Evolutionary conservation across 257 asterid species (phyloP), one percentile per base, ranked within the genome.

Genomic region (Cinchona pubescens): DNA sequence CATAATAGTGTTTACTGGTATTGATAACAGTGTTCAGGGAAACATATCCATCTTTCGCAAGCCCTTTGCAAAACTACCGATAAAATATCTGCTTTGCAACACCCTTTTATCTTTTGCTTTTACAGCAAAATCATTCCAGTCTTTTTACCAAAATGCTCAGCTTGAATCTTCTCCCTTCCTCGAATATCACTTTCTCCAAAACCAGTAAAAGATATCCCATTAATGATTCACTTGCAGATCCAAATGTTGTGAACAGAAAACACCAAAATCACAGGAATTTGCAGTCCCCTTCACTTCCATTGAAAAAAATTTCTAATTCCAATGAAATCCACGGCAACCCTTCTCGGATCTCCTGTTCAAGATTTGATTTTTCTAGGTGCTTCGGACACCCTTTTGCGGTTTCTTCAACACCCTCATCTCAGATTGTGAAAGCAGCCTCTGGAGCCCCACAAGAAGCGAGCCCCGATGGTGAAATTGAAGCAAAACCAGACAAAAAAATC

Each of bases 151-250:
- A 81, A 82, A 93, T 93, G 98, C 88, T 86, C 2, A 84, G 93
- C 78, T 78, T 85, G 65, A 93, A 86, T 84, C 87, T 87, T 79
- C 85, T 89, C 64, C 89, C 97, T 19, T 79, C 93, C 80, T 86
- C 96, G 71, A 85, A 78, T 71, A 76, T 84, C 89, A 53, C 85
- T 72, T 48, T 89, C 91, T 83, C 80, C 83, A 89, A 87, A 76
- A 70, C 89, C 84, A 73, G 14, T 42, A 30, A 18, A 59, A 85
- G 71, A 81, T 53, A 65, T 79, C 67, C 86, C 45, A 75, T 68
- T 42, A 73, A 58, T 53, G 74, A 85, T 78, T 76, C 87, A 37
- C 74, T 76, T 76, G 64, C 75, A 72, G 78, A 84, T 78, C 90
- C 87, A 67, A 89, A 79, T 80, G 84, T 81, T 3, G 82, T 71